Conservation (phyloP, 2,329 filamentous ascomycete genomes). For the Coccinonectria pachysandricola region DNA sequence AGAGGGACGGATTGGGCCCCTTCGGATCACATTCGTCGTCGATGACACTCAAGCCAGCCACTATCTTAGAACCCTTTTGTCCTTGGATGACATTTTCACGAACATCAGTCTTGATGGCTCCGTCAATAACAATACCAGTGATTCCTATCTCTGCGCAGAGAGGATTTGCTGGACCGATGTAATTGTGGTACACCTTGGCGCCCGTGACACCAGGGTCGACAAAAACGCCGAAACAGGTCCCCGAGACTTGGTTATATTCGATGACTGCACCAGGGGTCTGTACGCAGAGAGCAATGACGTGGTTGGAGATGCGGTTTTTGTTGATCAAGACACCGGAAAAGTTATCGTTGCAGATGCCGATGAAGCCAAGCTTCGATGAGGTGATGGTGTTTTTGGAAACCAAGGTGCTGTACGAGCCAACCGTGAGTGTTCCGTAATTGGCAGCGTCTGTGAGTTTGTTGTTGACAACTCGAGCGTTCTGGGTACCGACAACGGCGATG, state of each 20-base stretch:
- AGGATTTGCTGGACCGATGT: not conserved
- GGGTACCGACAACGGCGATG: not conserved
- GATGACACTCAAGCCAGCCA: not conserved
- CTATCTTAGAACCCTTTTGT: not conserved
- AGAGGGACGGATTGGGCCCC: not conserved
- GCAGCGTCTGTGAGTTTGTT: not conserved
- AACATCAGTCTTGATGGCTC: not conserved
- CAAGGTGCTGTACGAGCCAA: not conserved
- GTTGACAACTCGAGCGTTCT: not conserved
- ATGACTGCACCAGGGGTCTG: not conserved
- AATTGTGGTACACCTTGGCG: not conserved
- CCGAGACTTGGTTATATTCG: not conserved
- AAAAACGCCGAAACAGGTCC: not conserved
- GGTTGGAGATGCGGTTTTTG: not conserved
- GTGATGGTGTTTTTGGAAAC: not conserved
- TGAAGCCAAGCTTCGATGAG: not conserved
- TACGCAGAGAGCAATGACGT: not conserved
- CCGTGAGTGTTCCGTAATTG: not conserved
- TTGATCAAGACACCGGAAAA: not conserved
- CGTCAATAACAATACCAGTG: not conserved
- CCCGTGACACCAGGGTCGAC: not conserved
- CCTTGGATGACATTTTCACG: not conserved
- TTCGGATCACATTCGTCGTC: not conserved
- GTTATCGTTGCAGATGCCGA: not conserved
- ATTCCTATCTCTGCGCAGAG: not conserved